phyloP scores from a whole-genome alignment of 768 basidiomycete species.

The Cantharellus cinnabarinus region DNA sequence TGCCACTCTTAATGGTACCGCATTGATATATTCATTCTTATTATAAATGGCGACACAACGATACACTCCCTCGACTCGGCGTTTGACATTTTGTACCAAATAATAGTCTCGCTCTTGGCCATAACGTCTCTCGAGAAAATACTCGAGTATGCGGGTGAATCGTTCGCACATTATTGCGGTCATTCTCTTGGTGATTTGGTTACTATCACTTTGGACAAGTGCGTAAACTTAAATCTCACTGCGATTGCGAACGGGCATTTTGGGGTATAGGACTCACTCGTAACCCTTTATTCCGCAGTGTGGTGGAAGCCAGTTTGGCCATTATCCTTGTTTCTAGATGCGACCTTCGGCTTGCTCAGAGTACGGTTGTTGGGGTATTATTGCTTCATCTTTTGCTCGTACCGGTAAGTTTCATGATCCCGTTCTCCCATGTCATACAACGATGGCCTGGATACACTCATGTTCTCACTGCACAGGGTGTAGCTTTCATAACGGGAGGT shows the following conservation, averaged over 20 bases:
- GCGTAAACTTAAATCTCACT: slow-evolving; percentile 9
- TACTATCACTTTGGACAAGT: slow-evolving; percentile 47
- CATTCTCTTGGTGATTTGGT: slow-evolving; percentile 44
- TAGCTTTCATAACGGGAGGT: slow-evolving; percentile 51
- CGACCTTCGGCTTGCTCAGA: slow-evolving; percentile 39
- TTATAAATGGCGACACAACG: background rate
- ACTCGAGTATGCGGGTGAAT: slow-evolving; percentile 45
- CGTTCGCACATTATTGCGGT: slow-evolving; percentile 33
- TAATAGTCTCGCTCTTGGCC: slow-evolving; percentile 38
- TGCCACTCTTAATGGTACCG: background rate
- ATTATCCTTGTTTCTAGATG: slow-evolving; percentile 48
- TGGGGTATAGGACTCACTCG: background rate
- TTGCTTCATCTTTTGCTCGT: slow-evolving; percentile 53
- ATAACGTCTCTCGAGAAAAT: slow-evolving; percentile 46
- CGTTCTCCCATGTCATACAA: background rate
- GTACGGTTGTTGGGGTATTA: slow-evolving; percentile 41
- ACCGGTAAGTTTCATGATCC: slow-evolving; percentile 20
- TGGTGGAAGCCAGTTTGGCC: slow-evolving; percentile 51
- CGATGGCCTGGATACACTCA: background rate
- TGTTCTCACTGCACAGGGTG: slow-evolving; percentile 13
- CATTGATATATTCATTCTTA: background rate
- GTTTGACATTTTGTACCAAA: background rate
- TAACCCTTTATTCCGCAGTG: slow-evolving; percentile 17
- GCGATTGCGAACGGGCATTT: background rate
- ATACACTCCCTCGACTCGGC: background rate